Evolutionary conservation across 2,329 filamentous ascomycete genomes (phyloP), one percentile per base, ranked within the genome.

Genomic region (Colletotrichum liriopes): DNA sequence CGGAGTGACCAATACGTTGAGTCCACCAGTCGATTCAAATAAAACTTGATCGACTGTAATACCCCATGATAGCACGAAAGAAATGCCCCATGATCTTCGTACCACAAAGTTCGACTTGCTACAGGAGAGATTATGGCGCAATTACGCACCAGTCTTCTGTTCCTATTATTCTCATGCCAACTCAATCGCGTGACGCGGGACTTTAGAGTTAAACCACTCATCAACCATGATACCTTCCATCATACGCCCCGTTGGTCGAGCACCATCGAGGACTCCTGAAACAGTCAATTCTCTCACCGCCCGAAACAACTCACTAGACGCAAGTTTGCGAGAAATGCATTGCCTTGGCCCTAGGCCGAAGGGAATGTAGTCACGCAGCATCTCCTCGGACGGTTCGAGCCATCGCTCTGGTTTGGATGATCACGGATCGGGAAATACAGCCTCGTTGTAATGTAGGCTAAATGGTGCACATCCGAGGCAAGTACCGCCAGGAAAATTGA

Each of bases 301-400:
- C 61, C 61, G 55, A 37, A 64, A 64, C 12, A 64, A 26, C 49
- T 55, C 61, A 23, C 61, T 64, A 3, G 61, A 54, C 39, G 61
- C 61, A 26, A 64, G 61, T 20, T 64, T 64, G 12, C 61, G 49
- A 45, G 61, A 37, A 12, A 64, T 64, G 26, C 61, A 64, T 26
- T 64, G 61, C 2, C 61, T 49, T 11, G 61, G 37, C 4, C 61
- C 61, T 5, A 55, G 47, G 2, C 61, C 61, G 18, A 64, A 64
- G 2, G 49, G 61, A 18, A 64, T 55, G 26, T 52, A 41, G 37
- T 64, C 49, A 6, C 61, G 61, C 18, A 55, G 26, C 61, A 64
- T 64, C 20, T 7, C 29, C 8, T 64, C 61, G 5, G 47, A 55
- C 9, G 61, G 37, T 2, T 64, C 49, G 5, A 64, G 37, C 61